phyloP scores from a whole-genome alignment of 2,329 filamentous ascomycete genomes.

The Nemania sp. region DNA sequence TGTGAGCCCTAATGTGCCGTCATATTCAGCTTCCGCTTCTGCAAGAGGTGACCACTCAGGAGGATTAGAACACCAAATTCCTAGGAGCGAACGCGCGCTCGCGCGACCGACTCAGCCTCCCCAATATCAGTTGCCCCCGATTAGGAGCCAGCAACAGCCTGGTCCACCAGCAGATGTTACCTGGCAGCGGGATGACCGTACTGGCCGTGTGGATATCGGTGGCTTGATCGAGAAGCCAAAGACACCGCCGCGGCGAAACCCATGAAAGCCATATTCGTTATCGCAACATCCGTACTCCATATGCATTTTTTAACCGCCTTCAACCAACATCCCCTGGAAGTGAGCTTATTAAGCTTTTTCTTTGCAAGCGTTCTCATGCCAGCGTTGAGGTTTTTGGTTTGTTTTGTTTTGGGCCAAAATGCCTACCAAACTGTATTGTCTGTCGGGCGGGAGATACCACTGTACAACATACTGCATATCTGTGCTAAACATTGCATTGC shows the following conservation, averaged over 20 bases:
- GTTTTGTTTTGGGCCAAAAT: slow-evolving; percentile 44
- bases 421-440: slow-evolving; percentile 47
- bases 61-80: slow-evolving; percentile 63
- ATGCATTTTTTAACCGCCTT: slow-evolving; percentile 1
- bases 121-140: slow-evolving; percentile 57
- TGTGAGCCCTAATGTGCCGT: slow-evolving; percentile 57
- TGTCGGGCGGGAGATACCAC: slow-evolving; percentile 50
- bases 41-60: slow-evolving; percentile 62
- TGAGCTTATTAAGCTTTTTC: slow-evolving; percentile 24
- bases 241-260: slow-evolving; percentile 48
- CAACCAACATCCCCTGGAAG: slow-evolving; percentile 7
- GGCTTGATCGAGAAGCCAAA: slow-evolving; percentile 71
- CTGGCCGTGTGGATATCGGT: slow-evolving; percentile 69
- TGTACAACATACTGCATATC: slow-evolving; percentile 48
- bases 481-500: slow-evolving; percentile 37
- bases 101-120: slow-evolving; percentile 50
- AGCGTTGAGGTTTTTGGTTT: slow-evolving; percentile 35
- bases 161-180: slow-evolving; percentile 43
- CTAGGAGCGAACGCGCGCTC: slow-evolving; percentile 63
- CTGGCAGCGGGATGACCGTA: slow-evolving; percentile 63
- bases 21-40: slow-evolving; percentile 62
- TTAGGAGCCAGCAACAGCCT: slow-evolving; percentile 52
- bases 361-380: slow-evolving; percentile 34
- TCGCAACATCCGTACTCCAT: slow-evolving; percentile 18
- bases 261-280: slow-evolving; percentile 28